Percentiles rank a stretch among this genome's conserved stretches.
phyloP scores from a whole-genome alignment of 306 rosid genomes.

The Quercus bicolor region DNA sequence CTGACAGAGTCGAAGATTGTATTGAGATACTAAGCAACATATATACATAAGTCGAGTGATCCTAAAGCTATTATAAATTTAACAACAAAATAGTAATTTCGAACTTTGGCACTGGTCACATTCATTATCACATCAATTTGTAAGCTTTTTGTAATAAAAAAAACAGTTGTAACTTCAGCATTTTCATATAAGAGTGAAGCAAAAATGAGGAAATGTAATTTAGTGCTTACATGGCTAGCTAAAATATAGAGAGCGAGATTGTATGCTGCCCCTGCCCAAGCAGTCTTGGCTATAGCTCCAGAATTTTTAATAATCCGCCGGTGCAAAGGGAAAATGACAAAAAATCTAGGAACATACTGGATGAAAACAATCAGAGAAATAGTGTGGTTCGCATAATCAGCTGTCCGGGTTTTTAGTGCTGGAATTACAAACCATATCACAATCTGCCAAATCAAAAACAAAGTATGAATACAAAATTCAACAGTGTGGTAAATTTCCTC shows the following conservation, averaged over 20 bases:
- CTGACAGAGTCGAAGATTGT: conserved; percentile 18
- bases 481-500: too few species aligned
- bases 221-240: conserved; percentile 67
- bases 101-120: too few species aligned
- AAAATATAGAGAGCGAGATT: conserved; percentile 73
- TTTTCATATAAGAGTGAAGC: not conserved
- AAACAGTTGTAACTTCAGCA: too few species aligned
- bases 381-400: conserved; percentile 68
- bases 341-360: conserved; percentile 70
- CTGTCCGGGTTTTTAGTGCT: conserved; percentile 39
- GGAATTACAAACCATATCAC: conserved; percentile 84
- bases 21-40: too few species aligned
- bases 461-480: not conserved
- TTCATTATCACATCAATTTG: too few species aligned
- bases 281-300: conserved; percentile 74
- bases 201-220: not conserved
- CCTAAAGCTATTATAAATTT: too few species aligned
- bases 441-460: conserved; percentile 39
- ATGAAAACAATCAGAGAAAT: conserved; percentile 71
- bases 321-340: conserved; percentile 72
- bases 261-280: conserved; percentile 77
- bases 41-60: too few species aligned
- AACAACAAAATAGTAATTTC: too few species aligned
- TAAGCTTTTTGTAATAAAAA: too few species aligned
- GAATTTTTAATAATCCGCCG: conserved; percentile 62